Base-by-base conservation (phyloP, 306 rosid genomes). In the Cicer bijugum region DNA sequence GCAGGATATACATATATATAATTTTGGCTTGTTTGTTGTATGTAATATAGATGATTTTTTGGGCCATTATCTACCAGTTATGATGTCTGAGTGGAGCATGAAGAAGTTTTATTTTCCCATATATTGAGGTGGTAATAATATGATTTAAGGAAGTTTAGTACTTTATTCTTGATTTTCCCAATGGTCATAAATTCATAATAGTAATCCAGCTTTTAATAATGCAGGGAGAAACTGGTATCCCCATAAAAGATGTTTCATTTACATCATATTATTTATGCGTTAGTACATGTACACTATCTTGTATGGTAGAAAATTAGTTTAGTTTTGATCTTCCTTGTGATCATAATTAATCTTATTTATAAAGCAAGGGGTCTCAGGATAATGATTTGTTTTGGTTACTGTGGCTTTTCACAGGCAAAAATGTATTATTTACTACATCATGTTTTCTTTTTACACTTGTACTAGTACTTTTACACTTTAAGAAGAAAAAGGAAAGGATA, bases 21-120 rank as follows among this genome's bases (percentile, higher is more conserved):
- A 38, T 60, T 56, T 35, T 80, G n/a, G 58, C 47, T 57, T 69
- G 79, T 75, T 56, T 74, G 62, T 7, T 80, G 69, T 59, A 70
- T 76, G 71, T 71, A 65, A 83, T 14, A 78, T 78, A 78, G 77
- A 56, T 61, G 37, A 40, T 35, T 64, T 73, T 77, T 70, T 57
- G 57, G 77, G 52, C 52, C 62, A 62, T 42, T 68, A 6, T 71
- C 46, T n/a, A 46, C 50, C 5, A 72, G 79, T 57, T 57, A 57
- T 64, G 52, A 47, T 81, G 46, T 76, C 35, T 60, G 45, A 62
- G 77, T 73, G 57, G 77, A 74, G 74, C 69, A 64, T 69, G 76
- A 74, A 75, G 65, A 73, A 56, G 39, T 35, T 70, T 79, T 78
- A 68, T 62, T 68, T 69, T 70, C 39, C 53, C 59, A 14, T 35